A percentile compares a stretch with the other conserved stretches of the same genome.
Conservation (phyloP, 1,284 basidiomycete genomes). For the Apiotrichum gracile region DNA sequence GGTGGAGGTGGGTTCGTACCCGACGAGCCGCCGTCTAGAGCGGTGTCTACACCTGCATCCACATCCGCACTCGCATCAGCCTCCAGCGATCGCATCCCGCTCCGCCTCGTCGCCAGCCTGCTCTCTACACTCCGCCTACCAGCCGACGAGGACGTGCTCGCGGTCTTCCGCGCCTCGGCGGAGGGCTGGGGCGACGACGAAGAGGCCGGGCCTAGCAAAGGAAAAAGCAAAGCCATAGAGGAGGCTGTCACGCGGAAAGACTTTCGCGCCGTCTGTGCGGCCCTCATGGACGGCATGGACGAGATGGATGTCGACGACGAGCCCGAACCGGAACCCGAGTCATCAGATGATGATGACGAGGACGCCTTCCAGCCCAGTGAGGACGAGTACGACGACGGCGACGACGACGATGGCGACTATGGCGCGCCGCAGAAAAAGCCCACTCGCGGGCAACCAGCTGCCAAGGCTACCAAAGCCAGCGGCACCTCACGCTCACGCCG, state of each 20-base stretch:
- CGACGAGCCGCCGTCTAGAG: no score
- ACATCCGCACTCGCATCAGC: neutral
- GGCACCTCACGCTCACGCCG: no score
- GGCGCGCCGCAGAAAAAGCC: neutral
- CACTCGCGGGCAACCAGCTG: neutral
- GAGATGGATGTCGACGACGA: constrained; percentile 15
- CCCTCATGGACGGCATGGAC: constrained; percentile 33
- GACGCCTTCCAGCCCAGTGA: constrained; percentile 25
- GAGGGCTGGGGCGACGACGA: constrained; percentile 34
- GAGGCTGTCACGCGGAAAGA: constrained; percentile 28
- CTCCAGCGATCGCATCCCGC: constrained; percentile 19
- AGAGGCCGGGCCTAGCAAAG: constrained; percentile 2
- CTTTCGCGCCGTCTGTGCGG: constrained; percentile 42
- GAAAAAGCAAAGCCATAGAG: constrained; percentile 3
- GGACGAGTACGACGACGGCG: constrained; percentile 12
- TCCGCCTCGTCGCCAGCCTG: constrained; percentile 31
- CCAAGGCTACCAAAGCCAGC: neutral
- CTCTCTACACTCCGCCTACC: constrained; percentile 36
- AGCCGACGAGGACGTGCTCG: constrained; percentile 44
- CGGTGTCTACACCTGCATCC: neutral
- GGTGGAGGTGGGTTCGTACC: constrained; percentile 14
- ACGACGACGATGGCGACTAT: constrained; percentile 13
- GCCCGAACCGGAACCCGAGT: constrained; percentile 10
- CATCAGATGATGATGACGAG: constrained; percentile 15
- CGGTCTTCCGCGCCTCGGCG: constrained; percentile 39